phyloP scores from a whole-genome alignment of 2,329 filamentous ascomycete species.

The Talaromyces piceae region DNA sequence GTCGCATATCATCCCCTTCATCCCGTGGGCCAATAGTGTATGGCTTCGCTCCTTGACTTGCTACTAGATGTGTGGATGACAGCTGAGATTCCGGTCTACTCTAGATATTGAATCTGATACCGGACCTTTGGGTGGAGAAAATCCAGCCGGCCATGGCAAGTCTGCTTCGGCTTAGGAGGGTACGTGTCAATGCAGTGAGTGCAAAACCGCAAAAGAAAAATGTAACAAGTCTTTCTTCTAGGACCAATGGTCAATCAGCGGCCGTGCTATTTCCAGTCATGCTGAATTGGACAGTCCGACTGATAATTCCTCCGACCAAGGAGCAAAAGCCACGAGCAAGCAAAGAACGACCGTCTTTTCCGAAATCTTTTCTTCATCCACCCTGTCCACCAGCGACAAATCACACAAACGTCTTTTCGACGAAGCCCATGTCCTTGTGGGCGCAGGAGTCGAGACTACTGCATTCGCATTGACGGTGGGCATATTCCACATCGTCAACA shows the following conservation, averaged over 20 bases:
- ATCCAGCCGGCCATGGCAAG: constrained; percentile 10
- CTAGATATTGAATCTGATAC: constrained; percentile 10
- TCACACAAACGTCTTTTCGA: constrained; percentile 23
- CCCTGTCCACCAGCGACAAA: constrained; percentile 27
- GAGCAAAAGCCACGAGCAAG: background rate
- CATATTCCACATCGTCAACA: constrained; percentile 17
- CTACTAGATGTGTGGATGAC: background rate
- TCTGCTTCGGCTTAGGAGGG: constrained; percentile 11
- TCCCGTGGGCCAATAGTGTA: constrained; percentile 16
- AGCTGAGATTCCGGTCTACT: background rate
- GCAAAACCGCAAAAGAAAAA: background rate
- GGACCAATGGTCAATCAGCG: constrained; percentile 16
- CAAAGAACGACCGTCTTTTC: constrained; percentile 21
- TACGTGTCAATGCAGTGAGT: constrained; percentile 1
- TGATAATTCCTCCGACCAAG: background rate
- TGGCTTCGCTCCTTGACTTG: background rate
- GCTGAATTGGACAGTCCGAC: background rate
- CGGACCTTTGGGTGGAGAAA: constrained; percentile 10
- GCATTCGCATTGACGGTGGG: constrained; percentile 19
- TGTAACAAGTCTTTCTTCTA: constrained; percentile 4
- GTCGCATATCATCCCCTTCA: constrained; percentile 16
- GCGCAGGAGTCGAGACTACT: constrained; percentile 29
- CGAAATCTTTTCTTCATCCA: constrained; percentile 19
- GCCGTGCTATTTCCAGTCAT: constrained; percentile 12
- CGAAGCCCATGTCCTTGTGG: constrained; percentile 23